Percentiles rank a stretch among this genome's conserved stretches.
Conservation (phyloP, 306 rosid genomes). For the Inga oerstediana region DNA sequence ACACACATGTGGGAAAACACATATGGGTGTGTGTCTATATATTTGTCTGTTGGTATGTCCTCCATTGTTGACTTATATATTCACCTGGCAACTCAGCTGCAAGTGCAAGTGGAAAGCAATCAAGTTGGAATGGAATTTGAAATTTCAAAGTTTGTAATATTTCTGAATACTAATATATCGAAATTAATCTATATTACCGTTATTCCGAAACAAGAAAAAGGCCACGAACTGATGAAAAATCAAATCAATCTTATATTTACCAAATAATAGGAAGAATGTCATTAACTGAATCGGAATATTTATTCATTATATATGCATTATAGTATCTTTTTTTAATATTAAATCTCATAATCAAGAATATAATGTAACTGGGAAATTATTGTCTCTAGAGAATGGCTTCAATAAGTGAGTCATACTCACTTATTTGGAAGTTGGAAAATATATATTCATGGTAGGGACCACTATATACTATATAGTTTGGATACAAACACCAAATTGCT, state of each 20-base stretch:
- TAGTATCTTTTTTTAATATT: no score
- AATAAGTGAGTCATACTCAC: no score
- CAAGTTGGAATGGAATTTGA: neutral
- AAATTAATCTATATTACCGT: neutral
- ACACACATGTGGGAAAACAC: neutral
- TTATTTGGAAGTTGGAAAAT: neutral
- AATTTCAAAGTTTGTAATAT: neutral
- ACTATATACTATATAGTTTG: neutral
- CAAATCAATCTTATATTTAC: neutral
- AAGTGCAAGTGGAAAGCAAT: neutral
- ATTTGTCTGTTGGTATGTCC: neutral
- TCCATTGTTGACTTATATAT: neutral
- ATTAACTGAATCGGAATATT: neutral
- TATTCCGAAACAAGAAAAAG: neutral
- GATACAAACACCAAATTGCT: slow-evolving; percentile 11
- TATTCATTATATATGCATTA: neutral
- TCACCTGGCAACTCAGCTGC: neutral
- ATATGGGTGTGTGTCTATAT: neutral
- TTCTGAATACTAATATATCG: neutral
- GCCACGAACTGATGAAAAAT: neutral
- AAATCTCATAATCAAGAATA: no score
- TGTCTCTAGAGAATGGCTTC: no score
- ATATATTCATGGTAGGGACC: neutral
- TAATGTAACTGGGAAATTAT: no score
- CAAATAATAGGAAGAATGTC: neutral